These are phyloP conservation scores for Arthrobotrys entomopaga DNA, from an alignment of 2,329 filamentous ascomycete species.

Conservation along the genomic window DNA sequence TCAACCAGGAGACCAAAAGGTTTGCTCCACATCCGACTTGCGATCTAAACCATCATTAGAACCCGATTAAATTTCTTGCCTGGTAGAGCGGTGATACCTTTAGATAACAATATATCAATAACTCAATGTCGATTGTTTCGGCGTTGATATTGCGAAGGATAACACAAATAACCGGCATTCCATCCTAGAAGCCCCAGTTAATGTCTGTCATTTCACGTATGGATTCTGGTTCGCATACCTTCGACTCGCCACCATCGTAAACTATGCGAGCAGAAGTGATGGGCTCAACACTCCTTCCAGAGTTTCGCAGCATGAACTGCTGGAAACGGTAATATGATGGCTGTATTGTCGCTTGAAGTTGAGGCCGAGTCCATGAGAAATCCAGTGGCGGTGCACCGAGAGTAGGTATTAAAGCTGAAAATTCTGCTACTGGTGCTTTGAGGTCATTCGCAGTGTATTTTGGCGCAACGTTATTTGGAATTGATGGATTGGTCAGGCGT, in stretches of 20 bases:
- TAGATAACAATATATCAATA: constrained; percentile 74
- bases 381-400: constrained; percentile 74
- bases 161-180: constrained; percentile 74
- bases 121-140: constrained; percentile 73
- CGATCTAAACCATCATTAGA: constrained; percentile 66
- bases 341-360: constrained; percentile 72
- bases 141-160: constrained; percentile 75
- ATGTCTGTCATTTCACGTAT: constrained; percentile 33
- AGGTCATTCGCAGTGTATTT: constrained; percentile 50
- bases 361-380: constrained; percentile 75
- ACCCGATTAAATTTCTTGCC: background rate
- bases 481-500: constrained; percentile 61
- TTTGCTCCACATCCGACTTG: constrained; percentile 75
- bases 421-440: constrained; percentile 57
- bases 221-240: constrained; percentile 61
- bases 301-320: constrained; percentile 77
- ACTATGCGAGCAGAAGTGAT: constrained; percentile 73
- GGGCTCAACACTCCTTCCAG: constrained; percentile 73
- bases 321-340: constrained; percentile 75
- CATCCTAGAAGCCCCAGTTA: constrained; percentile 66
- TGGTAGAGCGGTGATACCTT: constrained; percentile 65
- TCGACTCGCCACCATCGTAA: constrained; percentile 77
- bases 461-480: constrained; percentile 38
- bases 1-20: constrained; percentile 75
- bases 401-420: constrained; percentile 69